Conservation (phyloP, 2,329 filamentous ascomycete species). For the Orbilia ellipsospora region DNA sequence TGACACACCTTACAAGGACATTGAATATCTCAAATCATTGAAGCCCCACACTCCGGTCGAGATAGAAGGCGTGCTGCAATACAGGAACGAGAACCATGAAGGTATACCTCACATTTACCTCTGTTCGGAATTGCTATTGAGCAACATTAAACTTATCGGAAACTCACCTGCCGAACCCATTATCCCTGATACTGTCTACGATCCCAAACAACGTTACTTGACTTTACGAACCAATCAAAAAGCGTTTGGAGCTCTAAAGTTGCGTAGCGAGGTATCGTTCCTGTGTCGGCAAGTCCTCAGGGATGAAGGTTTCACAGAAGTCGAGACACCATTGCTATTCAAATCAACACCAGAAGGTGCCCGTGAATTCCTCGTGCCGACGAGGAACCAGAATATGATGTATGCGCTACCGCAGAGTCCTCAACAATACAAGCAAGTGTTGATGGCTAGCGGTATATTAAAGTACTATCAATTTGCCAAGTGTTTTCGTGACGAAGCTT, state of each 20-base stretch:
- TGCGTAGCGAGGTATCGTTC: conserved; percentile 73
- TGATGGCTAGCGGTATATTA: conserved; percentile 88
- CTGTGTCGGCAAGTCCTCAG: conserved; percentile 69
- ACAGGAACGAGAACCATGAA: background rate
- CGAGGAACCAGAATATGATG: conserved; percentile 75
- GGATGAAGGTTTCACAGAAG: conserved; percentile 74
- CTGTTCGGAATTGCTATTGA: conserved; percentile 16
- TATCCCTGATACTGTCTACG: conserved; percentile 70
- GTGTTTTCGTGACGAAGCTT: conserved; percentile 95
- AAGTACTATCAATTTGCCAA: conserved; percentile 92
- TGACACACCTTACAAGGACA: background rate
- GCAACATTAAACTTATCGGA: conserved; percentile 10
- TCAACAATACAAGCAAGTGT: conserved; percentile 97
- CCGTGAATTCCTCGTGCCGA: conserved; percentile 92
- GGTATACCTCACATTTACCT: conserved; percentile 1
- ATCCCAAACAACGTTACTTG: conserved; percentile 79
- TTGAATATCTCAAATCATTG: conserved; percentile 1
- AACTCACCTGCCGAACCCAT: conserved; percentile 66
- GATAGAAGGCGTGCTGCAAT: conserved; percentile 33
- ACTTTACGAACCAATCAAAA: conserved; percentile 80
- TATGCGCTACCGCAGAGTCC: conserved; percentile 96
- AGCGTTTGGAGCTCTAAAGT: conserved; percentile 75
- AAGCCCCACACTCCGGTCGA: conserved; percentile 47
- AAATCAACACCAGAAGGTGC: conserved; percentile 98
- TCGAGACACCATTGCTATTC: conserved; percentile 94